Percentiles rank a stretch among this genome's conserved stretches.
phyloP scores from a whole-genome alignment of 495 filamentous ascomycete genomes.

The Pyrenula massariospora region DNA sequence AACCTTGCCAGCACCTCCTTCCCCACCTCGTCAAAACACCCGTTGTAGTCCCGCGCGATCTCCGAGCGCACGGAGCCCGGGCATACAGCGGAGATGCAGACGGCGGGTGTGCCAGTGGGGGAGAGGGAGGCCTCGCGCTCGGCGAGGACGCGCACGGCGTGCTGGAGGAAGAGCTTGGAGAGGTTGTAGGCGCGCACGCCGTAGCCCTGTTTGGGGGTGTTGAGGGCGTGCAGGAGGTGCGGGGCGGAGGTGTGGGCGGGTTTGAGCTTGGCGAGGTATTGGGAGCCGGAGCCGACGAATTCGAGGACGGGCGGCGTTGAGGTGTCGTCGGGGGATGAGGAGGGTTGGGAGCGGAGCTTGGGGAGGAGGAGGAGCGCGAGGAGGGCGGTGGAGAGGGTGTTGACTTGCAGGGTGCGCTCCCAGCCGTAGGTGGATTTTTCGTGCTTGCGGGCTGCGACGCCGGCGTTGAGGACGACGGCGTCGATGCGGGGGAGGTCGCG shows the following conservation, averaged over 20 bases:
- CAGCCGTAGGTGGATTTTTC: constrained; percentile 15
- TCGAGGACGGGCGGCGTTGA: neutral
- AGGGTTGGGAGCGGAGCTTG: constrained; percentile 11
- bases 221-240: neutral
- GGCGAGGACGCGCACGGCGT: constrained; percentile 11
- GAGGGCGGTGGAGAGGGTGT: constrained; percentile 29
- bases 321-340: constrained; percentile 8
- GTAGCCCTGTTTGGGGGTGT: neutral
- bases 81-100: constrained; percentile 41
- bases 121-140: constrained; percentile 4
- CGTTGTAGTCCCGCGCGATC: constrained; percentile 20
- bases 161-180: constrained; percentile 15
- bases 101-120: constrained; percentile 6
- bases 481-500: constrained; percentile 18
- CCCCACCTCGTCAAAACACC: constrained; percentile 1
- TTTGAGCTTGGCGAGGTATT: constrained; percentile 1
- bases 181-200: constrained; percentile 5
- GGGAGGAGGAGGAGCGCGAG: constrained; percentile 17
- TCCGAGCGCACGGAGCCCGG: constrained; percentile 39
- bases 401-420: constrained; percentile 27
- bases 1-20: constrained; percentile 8
- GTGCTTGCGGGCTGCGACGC: constrained; percentile 10
- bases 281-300: neutral
- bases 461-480: constrained; percentile 23
- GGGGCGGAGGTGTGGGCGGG: constrained; percentile 4